These are phyloP conservation scores for Xylaria telfairii DNA, from an alignment of 495 filamentous ascomycete genomes.

Conservation along the genomic window DNA sequence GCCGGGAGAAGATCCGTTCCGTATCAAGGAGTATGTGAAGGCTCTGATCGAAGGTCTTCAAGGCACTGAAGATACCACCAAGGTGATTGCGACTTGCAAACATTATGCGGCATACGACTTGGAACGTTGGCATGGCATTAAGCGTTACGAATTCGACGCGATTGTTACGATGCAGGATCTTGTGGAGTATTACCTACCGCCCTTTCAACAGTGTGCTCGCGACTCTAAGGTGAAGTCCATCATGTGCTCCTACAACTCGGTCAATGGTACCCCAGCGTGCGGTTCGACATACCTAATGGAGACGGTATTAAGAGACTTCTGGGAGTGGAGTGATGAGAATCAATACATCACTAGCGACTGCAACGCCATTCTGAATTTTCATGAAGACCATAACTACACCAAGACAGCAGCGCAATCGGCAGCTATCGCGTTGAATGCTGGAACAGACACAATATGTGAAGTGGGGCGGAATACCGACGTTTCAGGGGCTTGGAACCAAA, in stretches of 20 bases:
- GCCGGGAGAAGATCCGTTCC: conserved; percentile 66
- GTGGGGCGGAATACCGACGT: conserved; percentile 58
- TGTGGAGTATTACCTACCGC: conserved; percentile 60
- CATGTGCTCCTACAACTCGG: conserved; percentile 70
- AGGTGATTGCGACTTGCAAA: conserved; percentile 66
- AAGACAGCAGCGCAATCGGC: conserved; percentile 53
- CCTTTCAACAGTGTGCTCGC: conserved; percentile 57
- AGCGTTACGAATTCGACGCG: conserved; percentile 61
- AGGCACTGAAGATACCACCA: conserved; percentile 50
- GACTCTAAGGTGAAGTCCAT: conserved; percentile 61
- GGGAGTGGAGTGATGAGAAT: conserved; percentile 56
- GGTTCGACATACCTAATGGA: conserved; percentile 62
- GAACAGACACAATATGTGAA: conserved; percentile 68
- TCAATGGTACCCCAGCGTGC: conserved; percentile 65
- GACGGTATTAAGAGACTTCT: conserved; percentile 62
- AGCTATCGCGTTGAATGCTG: conserved; percentile 61
- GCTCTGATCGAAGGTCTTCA: conserved; percentile 67
- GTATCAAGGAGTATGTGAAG: conserved; percentile 60
- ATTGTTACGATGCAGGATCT: conserved; percentile 62
- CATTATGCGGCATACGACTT: conserved; percentile 70
- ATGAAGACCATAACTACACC: conserved; percentile 60
- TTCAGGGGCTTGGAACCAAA: conserved; percentile 44
- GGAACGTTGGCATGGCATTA: conserved; percentile 61
- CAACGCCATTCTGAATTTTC: conserved; percentile 64
- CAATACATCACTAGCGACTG: conserved; percentile 66